phyloP scores from a whole-genome alignment of 441 rosid genomes.

The Arabidopsis hybrid region DNA sequence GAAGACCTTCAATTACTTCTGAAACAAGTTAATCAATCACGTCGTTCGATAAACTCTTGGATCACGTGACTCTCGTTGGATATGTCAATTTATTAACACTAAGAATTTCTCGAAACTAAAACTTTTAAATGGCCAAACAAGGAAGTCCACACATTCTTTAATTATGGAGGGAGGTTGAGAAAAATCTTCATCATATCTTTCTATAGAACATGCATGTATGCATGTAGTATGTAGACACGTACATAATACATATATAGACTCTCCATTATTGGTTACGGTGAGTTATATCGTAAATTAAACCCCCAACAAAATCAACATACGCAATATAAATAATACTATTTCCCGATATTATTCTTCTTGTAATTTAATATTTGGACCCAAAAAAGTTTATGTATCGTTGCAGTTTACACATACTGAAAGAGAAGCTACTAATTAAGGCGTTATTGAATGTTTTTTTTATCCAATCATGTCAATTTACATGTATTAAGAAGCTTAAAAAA shows the following conservation, averaged over 20 bases:
- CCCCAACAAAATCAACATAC: background rate
- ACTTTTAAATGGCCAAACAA: conserved; percentile 32
- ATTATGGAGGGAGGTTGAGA: conserved; percentile 26
- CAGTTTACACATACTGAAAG: no score
- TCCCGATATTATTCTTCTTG: background rate
- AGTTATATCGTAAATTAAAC: background rate
- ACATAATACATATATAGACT: background rate
- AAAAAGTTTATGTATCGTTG: no score
- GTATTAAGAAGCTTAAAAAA: no score
- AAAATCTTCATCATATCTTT: conserved; percentile 34
- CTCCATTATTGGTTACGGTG: conserved; percentile 18
- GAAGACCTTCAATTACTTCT: conserved; percentile 4
- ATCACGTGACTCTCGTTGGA: conserved; percentile 42
- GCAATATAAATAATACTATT: background rate
- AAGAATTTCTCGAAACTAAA: background rate
- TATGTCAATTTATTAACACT: conserved; percentile 34
- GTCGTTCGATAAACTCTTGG: background rate
- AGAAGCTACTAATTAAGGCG: no score
- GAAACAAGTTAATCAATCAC: conserved; percentile 25
- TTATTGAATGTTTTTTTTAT: no score
- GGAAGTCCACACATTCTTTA: conserved; percentile 25
- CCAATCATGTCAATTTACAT: no score
- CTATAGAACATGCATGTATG: background rate
- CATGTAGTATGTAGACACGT: background rate
- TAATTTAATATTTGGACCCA: no score